Conservation (phyloP, 805 yeast species). For the Lipomyces sp. region DNA sequence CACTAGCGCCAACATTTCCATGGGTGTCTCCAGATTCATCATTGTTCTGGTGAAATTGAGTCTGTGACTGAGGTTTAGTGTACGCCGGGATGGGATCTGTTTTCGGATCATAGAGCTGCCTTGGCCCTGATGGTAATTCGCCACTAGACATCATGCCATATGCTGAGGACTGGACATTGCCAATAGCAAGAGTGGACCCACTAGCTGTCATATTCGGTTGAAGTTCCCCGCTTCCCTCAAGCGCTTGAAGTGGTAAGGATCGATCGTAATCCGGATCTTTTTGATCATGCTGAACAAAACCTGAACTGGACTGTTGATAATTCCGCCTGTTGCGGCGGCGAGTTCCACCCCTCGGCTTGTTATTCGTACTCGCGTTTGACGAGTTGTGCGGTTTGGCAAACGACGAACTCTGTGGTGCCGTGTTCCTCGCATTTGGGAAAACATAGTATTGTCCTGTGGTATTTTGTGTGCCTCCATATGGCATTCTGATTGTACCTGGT, state of each 20-base stretch:
- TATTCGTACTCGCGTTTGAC: background rate
- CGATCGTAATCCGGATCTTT: slow-evolving; percentile 35
- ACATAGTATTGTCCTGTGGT: background rate
- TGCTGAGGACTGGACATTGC: background rate
- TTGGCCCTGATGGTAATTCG: slow-evolving; percentile 10
- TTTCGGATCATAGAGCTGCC: slow-evolving; percentile 32
- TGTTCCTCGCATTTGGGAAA: background rate
- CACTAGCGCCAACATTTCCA: background rate
- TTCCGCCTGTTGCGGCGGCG: background rate
- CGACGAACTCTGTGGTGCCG: background rate
- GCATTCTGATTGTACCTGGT: background rate
- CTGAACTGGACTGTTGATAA: background rate
- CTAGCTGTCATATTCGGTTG: slow-evolving; percentile 5
- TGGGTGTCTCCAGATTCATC: background rate
- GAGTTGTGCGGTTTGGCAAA: background rate
- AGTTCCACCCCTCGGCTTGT: background rate
- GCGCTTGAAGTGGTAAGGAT: slow-evolving; percentile 23
- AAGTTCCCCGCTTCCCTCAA: background rate
- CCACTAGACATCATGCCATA: slow-evolving; percentile 10
- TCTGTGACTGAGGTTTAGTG: slow-evolving; percentile 10
- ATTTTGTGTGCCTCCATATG: background rate
- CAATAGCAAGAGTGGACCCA: background rate
- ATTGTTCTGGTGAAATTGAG: background rate
- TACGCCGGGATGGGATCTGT: slow-evolving; percentile 32
- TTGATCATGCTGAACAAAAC: slow-evolving; percentile 4